phyloP scores from a whole-genome alignment of 31 red algal genomes.

The Porphyra umbilicalis region DNA sequence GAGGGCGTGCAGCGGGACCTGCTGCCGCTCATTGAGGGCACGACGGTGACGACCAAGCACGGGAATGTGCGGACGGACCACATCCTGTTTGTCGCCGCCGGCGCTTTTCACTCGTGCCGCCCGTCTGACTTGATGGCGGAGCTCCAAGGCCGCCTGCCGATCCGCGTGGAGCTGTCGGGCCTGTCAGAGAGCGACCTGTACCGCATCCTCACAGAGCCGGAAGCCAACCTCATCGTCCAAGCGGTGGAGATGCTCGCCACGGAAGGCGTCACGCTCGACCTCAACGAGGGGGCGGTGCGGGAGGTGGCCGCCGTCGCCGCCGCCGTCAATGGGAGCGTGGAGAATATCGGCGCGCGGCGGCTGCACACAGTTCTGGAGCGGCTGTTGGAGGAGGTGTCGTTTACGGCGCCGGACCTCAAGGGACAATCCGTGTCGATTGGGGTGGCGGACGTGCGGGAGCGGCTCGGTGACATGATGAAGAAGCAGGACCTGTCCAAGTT shows the following conservation, averaged over 20 bases:
- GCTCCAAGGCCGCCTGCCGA: slow-evolving; percentile 83
- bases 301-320: slow-evolving; percentile 83
- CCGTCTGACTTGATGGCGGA: slow-evolving; percentile 91
- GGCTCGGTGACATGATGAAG: slow-evolving; percentile 67
- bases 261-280: slow-evolving; percentile 69
- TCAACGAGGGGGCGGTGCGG: slow-evolving; percentile 47
- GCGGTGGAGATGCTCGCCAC: slow-evolving; percentile 68
- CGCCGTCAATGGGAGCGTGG: slow-evolving; percentile 69
- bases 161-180: slow-evolving; percentile 72
- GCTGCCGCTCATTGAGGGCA: slow-evolving; percentile 87
- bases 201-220: slow-evolving; percentile 77
- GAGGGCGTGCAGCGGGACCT: slow-evolving; percentile 87
- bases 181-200: slow-evolving; percentile 56
- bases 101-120: slow-evolving; percentile 77
- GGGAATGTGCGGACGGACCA: slow-evolving; percentile 88
- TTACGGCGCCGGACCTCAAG: slow-evolving; percentile 68
- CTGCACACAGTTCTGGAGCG: slow-evolving; percentile 84
- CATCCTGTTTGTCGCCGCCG: slow-evolving; percentile 84
- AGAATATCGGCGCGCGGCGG: slow-evolving; percentile 86
- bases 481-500: slow-evolving; percentile 75
- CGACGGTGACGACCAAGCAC: slow-evolving; percentile 78
- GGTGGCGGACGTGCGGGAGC: slow-evolving; percentile 50
- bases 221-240: slow-evolving; percentile 66
- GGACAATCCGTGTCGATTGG: slow-evolving; percentile 64
- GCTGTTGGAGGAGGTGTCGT: slow-evolving; percentile 75